Evolutionary conservation across 2,329 filamentous ascomycete genomes (phyloP), one percentile per base, ranked within the genome.

Genomic region (Colletotrichum sidae): DNA sequence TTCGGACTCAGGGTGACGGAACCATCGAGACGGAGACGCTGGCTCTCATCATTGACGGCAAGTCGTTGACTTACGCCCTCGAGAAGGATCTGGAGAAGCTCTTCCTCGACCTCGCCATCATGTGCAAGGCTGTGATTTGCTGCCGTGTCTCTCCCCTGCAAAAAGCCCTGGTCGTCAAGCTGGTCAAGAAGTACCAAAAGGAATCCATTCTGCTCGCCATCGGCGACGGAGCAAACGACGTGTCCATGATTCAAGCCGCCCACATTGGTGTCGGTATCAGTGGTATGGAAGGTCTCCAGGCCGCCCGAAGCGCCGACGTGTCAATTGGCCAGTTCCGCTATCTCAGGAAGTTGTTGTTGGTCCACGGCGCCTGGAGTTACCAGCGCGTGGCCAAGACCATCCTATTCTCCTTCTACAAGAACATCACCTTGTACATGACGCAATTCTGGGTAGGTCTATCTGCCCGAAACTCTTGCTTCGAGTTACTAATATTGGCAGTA

Each of bases 191-290:
- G 70, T 88, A 88, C 70, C 93, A 97, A 76, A 88, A 96, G 70
- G 92, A 97, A 75, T 89, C 93, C 11, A 94, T 99, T 70, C 88
- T 97, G 57, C 88, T 99, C 55, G 96, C 96, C 55, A 97, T 99
- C 76, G 96, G 96, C 70, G 96, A 99, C 73, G 96, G 96, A 69
- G 96, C 96, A 51, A 99, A 99, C 79, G 96, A 99, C 74, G 96
- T 99, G n/a, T 97, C 95, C 15, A 99, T 99, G 96, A 99, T 99
- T 60, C 96, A 99, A 81, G 96, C 96, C 10, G 96, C 96, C 11
- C 96, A 99, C 76, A 97, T 99, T 69, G 96, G 96, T 69, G 93
- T 99, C 49, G 96, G 96, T 79, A 99, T 99, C 78, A 97, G 94
- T 74, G 96, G 96, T 79, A 88, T 97, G 69, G 96, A 99, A 85